Evolutionary conservation across 2,329 filamentous ascomycete genomes (phyloP).

Genomic region (Fusarium chlamydosporum): DNA sequence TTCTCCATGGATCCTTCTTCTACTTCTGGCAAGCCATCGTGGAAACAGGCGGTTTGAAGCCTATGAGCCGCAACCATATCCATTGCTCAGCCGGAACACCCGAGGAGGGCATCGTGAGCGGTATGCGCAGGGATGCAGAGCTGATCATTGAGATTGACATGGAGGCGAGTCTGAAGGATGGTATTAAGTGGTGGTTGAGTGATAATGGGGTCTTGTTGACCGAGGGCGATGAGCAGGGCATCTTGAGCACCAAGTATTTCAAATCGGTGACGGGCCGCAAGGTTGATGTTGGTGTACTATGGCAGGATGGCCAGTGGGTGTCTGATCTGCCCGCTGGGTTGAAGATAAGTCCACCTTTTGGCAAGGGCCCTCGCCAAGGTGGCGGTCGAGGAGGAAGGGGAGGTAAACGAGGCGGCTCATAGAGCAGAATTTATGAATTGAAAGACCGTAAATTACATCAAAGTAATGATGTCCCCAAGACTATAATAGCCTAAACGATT

Average conservation of each 20-base stretch:
- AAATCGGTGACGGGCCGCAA: conserved; percentile 76
- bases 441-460: not conserved
- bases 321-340: conserved; percentile 75
- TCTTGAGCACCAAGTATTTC: conserved; percentile 78
- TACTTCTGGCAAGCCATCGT: conserved; percentile 82
- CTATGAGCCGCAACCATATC: conserved; percentile 89
- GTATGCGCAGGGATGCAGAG: conserved; percentile 84
- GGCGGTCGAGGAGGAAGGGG: conserved; percentile 56
- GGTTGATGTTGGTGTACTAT: conserved; percentile 73
- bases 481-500: not conserved
- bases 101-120: conserved; percentile 74
- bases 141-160: conserved; percentile 84
- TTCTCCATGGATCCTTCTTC: conserved; percentile 92
- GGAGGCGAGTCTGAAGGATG: conserved; percentile 72
- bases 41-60: conserved; percentile 79
- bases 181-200: conserved; percentile 81
- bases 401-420: conserved; percentile 36
- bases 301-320: conserved; percentile 77
- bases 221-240: conserved; percentile 69
- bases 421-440: conserved; percentile 5
- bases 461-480: not conserved
- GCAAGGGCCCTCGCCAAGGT: conserved; percentile 63
- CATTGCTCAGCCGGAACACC: conserved; percentile 87
- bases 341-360: conserved; percentile 62
- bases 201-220: conserved; percentile 83